A percentile compares a stretch with the other conserved stretches of the same genome.
These are phyloP conservation scores for Eucalyptus camaldulensis DNA, from an alignment of 345 rosid genomes.

Conservation along the genomic window DNA sequence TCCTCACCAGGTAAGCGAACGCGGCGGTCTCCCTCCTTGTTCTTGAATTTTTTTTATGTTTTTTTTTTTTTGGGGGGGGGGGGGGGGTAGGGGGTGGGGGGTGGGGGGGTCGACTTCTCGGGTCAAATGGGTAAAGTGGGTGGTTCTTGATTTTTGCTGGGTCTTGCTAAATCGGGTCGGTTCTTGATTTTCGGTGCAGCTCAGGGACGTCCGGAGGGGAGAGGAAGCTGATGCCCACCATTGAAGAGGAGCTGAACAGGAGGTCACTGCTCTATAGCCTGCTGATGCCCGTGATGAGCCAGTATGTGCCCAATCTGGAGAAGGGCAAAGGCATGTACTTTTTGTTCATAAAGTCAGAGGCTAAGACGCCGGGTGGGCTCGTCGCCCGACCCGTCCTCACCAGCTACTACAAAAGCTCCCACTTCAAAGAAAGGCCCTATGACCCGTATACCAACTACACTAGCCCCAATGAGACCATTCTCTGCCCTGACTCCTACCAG, in stretches of 20 bases:
- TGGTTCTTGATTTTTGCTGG: neutral
- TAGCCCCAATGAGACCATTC: slow-evolving; percentile 68
- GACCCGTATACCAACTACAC: slow-evolving; percentile 80
- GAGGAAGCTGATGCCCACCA: slow-evolving; percentile 70
- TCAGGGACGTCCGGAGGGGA: slow-evolving; percentile 96
- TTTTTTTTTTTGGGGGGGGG: neutral
- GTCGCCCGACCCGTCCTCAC: slow-evolving; percentile 67
- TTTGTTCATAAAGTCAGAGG: slow-evolving; percentile 59
- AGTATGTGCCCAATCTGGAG: slow-evolving; percentile 55
- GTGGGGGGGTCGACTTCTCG: neutral
- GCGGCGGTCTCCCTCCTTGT: neutral
- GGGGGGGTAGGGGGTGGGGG: too few species aligned
- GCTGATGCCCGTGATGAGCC: slow-evolving; percentile 73
- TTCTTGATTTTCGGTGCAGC: slow-evolving; percentile 23
- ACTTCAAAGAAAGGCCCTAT: slow-evolving; percentile 50
- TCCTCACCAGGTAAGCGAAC: slow-evolving; percentile 68
- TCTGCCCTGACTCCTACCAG: slow-evolving; percentile 69
- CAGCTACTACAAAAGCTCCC: slow-evolving; percentile 63
- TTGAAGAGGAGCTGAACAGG: slow-evolving; percentile 59
- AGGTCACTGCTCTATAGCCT: slow-evolving; percentile 58
- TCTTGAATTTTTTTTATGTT: neutral
- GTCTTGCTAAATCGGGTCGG: neutral
- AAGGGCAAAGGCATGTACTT: slow-evolving; percentile 80
- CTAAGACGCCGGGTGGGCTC: slow-evolving; percentile 62
- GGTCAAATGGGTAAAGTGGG: neutral